Conservation (phyloP, 1,284 basidiomycete genomes). For the Volvariella surrecta region DNA sequence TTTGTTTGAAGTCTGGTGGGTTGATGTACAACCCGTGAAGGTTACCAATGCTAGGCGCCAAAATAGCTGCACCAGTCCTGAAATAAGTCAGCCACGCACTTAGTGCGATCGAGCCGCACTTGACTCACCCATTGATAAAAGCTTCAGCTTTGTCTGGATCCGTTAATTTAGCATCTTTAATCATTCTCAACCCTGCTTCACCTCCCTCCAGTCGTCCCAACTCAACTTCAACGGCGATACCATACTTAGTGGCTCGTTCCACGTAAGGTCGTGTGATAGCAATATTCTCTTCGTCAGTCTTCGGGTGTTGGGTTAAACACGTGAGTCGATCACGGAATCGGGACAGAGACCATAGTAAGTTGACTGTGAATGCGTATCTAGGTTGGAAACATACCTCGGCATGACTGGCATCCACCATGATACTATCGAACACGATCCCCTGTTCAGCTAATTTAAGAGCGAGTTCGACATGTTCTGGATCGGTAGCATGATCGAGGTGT, state of each 20-base stretch:
- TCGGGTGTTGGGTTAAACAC: background rate
- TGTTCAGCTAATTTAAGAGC: conserved; percentile 36
- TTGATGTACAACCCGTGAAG: conserved; percentile 37
- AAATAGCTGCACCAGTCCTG: conserved; percentile 36
- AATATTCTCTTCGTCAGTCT: conserved; percentile 45
- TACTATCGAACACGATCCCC: conserved; percentile 40
- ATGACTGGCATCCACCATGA: conserved; percentile 44
- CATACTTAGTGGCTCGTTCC: conserved; percentile 30
- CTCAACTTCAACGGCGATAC: conserved; percentile 40
- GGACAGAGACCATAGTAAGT: too few species aligned
- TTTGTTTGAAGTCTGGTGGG: conserved; percentile 36
- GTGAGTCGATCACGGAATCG: background rate
- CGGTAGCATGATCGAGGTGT: conserved; percentile 41
- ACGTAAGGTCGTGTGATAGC: conserved; percentile 35
- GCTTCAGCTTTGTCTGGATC: conserved; percentile 32
- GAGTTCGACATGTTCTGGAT: conserved; percentile 37
- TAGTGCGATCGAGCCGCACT: background rate
- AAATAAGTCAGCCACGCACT: background rate
- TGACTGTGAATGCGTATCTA: too few species aligned
- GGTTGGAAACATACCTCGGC: conserved; percentile 28
- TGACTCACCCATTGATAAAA: conserved; percentile 33
- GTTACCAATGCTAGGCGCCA: conserved; percentile 42
- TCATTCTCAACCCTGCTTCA: conserved; percentile 37
- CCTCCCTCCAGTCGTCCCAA: conserved; percentile 44
- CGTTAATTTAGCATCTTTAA: conserved; percentile 39